These are phyloP conservation scores for Globisporangium nodosum DNA, from an alignment of 352 stramenopile genomes.

Conservation along the genomic window DNA sequence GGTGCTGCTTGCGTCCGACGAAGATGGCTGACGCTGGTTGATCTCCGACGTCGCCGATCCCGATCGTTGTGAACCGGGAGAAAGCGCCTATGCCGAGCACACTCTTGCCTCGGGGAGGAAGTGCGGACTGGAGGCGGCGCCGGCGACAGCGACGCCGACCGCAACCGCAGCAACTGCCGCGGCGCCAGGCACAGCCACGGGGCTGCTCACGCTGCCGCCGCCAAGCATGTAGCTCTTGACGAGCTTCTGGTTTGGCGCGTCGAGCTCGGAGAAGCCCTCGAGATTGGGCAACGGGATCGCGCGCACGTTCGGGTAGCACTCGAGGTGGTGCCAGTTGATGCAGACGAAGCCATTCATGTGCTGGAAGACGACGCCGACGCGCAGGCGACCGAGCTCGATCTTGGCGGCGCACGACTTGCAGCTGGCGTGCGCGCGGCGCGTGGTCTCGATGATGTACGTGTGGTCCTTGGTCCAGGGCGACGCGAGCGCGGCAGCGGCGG, in stretches of 20 bases:
- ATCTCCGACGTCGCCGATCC: no score
- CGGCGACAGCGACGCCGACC: neutral
- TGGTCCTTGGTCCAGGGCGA: slow-evolving; percentile 67
- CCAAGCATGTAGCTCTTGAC: slow-evolving; percentile 40
- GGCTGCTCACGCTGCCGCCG: neutral
- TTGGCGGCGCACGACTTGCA: slow-evolving; percentile 70
- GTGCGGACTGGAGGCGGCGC: neutral
- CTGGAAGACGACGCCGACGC: slow-evolving; percentile 75
- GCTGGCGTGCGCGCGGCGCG: slow-evolving; percentile 57
- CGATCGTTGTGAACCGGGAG: no score
- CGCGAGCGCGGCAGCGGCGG: slow-evolving; percentile 18
- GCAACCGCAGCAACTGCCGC: neutral
- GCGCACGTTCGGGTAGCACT: slow-evolving; percentile 62
- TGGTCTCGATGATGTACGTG: slow-evolving; percentile 80
- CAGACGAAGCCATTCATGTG: slow-evolving; percentile 79
- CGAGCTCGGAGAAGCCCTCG: slow-evolving; percentile 65
- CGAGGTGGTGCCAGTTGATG: slow-evolving; percentile 83
- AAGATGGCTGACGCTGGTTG: no score
- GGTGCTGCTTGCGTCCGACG: no score
- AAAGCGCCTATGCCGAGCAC: slow-evolving; percentile 27
- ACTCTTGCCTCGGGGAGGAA: slow-evolving; percentile 22
- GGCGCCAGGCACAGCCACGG: neutral
- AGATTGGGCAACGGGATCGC: slow-evolving; percentile 57
- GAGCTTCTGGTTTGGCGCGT: slow-evolving; percentile 46
- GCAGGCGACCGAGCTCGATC: slow-evolving; percentile 59